Evolutionary conservation across 257 asterid genomes (phyloP), one percentile per base, ranked within the genome.

Genomic region (Phtheirospermum japonicum): DNA sequence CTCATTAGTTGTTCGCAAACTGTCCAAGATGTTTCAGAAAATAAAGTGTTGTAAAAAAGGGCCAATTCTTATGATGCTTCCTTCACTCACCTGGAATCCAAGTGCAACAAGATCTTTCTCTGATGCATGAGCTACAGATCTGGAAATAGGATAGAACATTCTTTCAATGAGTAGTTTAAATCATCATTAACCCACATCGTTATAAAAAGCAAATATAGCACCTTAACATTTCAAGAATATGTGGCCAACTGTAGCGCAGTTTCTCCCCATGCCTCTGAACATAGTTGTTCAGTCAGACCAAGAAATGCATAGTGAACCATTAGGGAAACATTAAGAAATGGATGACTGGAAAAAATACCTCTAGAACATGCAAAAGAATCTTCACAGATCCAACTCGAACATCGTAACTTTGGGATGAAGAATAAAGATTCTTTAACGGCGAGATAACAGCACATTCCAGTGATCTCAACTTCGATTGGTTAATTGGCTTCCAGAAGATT

Each of bases 191-290:
- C 66, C 45, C 52, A 67, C 46, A 73, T 67, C 19, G 42, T 13
- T 18, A 36, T 39, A 45, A 42, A 57, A 73, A 65, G 31, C 51
- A 48, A 57, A 71, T 62, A 39, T 56, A 48, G 52, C 65, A 89
- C 99, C 97, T 92, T 67, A 92, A 73, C 84, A 85, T 57, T 69
- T 82, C 95, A 59, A 92, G 94, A 76, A 92, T 92, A 69, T 75
- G 73, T 59, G 89, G 81, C 99, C 99, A 92, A 77, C 97, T 92
- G 72, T 86, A 79, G 75, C 64, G 78, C 81, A 92, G 80, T 81
- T 83, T 92, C 79, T 92, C 99, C 46, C 97, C 99, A 72, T 85
- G 89, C 83, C 99, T 86, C 99, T 92, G 93, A 75, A 67, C 71
- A 71, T 23, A 3, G 52, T 60, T 43, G 61, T 72, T 65, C 64